Conservation (phyloP, 1,284 basidiomycete species). For the Ceratobasidium sp. region DNA sequence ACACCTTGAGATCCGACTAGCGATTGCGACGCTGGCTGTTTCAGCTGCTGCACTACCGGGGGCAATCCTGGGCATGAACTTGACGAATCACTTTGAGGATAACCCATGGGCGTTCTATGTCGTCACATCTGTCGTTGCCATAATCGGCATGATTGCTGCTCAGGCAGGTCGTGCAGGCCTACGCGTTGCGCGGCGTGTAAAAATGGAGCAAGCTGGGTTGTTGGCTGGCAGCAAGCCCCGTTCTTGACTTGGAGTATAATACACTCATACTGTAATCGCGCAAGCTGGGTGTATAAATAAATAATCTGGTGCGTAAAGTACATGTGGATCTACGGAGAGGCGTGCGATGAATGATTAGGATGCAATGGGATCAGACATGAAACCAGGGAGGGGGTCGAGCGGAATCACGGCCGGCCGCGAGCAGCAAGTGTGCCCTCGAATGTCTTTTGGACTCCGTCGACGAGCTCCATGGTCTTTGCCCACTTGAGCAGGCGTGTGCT, state of each 20-base stretch:
- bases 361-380: neutral
- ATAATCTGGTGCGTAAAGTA: slow-evolving; percentile 16
- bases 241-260: neutral
- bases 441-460: slow-evolving; percentile 33
- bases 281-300: neutral
- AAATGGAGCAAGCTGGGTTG: slow-evolving; percentile 43
- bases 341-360: slow-evolving; percentile 2
- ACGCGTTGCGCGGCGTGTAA: slow-evolving; percentile 41
- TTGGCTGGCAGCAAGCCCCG: slow-evolving; percentile 36
- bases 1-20: slow-evolving; percentile 43
- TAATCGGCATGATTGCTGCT: slow-evolving; percentile 32
- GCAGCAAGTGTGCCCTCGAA: slow-evolving; percentile 41
- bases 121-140: slow-evolving; percentile 36
- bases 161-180: slow-evolving; percentile 40
- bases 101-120: slow-evolving; percentile 44
- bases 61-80: slow-evolving; percentile 46
- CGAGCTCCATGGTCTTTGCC: slow-evolving; percentile 37
- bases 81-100: slow-evolving; percentile 44
- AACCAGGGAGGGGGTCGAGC: neutral
- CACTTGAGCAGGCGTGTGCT: slow-evolving; percentile 38
- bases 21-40: slow-evolving; percentile 41
- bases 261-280: neutral
- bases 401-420: slow-evolving; percentile 38
- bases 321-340: slow-evolving; percentile 4
- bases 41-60: slow-evolving; percentile 42